A percentile compares a stretch with the other conserved stretches of the same genome.
Conservation (phyloP, 139 green algal species). For the Desmodesmus armatus region DNA sequence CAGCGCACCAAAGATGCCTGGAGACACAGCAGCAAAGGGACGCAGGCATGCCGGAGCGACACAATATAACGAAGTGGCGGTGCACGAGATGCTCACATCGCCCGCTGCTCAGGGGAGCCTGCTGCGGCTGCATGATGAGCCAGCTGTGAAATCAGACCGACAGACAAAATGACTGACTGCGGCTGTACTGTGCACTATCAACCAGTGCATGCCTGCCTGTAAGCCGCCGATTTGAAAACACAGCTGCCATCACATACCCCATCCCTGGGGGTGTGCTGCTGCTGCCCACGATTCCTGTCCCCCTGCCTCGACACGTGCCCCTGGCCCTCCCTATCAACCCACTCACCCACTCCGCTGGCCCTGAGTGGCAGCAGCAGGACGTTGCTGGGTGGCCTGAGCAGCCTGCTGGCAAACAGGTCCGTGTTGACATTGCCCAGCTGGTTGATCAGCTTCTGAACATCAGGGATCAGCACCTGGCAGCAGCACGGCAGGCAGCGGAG, state of each 20-base stretch:
- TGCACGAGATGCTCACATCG: neutral
- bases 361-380: conserved; percentile 69
- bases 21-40: neutral
- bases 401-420: conserved; percentile 69
- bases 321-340: too few species aligned
- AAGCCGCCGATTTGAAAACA: too few species aligned
- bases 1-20: conserved; percentile 64
- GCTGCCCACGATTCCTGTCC: too few species aligned
- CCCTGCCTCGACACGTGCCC: neutral
- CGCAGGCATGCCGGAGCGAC: neutral
- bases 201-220: too few species aligned
- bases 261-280: too few species aligned
- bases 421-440: conserved; percentile 67
- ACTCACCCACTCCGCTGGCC: conserved; percentile 47
- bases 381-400: conserved; percentile 68
- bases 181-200: too few species aligned
- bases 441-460: conserved; percentile 77
- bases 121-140: too few species aligned
- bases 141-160: too few species aligned
- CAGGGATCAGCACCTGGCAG: conserved; percentile 68
- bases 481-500: neutral
- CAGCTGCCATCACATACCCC: too few species aligned
- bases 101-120: neutral
- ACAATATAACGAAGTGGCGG: conserved; percentile 5
- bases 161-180: too few species aligned